Evolutionary conservation across 1,284 basidiomycete species (phyloP).

Genomic region (Rhodotorula glutinis): DNA sequence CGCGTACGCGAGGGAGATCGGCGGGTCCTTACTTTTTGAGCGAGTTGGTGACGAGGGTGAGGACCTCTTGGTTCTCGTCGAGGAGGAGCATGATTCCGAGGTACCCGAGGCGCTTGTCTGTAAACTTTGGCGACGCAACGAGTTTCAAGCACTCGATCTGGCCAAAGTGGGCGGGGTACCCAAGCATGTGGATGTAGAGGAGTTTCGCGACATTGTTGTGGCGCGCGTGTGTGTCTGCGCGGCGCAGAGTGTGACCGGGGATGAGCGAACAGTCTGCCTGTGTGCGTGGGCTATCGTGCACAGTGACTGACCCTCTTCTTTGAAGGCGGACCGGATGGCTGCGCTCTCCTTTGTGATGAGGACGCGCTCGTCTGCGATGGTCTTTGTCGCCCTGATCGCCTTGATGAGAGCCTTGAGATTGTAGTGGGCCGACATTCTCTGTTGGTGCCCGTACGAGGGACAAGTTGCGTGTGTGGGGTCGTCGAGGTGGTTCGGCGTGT

Average conservation of each 20-base stretch:
- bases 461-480: not conserved
- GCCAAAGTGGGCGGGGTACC: constrained; percentile 97
- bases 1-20: not conserved
- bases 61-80: constrained; percentile 96
- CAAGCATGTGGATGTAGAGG: constrained; percentile 99
- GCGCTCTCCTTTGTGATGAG: constrained; percentile 98
- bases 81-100: constrained; percentile 96
- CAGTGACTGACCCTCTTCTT: constrained; percentile 65
- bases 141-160: constrained; percentile 99
- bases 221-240: constrained; percentile 71
- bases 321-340: constrained; percentile 93
- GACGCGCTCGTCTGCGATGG: constrained; percentile 94
- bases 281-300: too few relatives aligned
- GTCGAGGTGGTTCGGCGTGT: too few relatives aligned
- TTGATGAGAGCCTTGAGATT: constrained; percentile 51
- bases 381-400: constrained; percentile 60
- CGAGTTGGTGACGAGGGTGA: constrained; percentile 96
- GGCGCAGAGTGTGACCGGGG: not conserved
- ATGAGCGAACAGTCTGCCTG: too few relatives aligned
- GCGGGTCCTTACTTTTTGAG: constrained; percentile 80
- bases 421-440: constrained; percentile 9
- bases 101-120: constrained; percentile 95
- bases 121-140: constrained; percentile 91
- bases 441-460: not conserved
- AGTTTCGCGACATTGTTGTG: constrained; percentile 98